These are phyloP conservation scores for Limonium bicolor DNA, from an alignment of 148 eudicot genomes.

Conservation along the genomic window DNA sequence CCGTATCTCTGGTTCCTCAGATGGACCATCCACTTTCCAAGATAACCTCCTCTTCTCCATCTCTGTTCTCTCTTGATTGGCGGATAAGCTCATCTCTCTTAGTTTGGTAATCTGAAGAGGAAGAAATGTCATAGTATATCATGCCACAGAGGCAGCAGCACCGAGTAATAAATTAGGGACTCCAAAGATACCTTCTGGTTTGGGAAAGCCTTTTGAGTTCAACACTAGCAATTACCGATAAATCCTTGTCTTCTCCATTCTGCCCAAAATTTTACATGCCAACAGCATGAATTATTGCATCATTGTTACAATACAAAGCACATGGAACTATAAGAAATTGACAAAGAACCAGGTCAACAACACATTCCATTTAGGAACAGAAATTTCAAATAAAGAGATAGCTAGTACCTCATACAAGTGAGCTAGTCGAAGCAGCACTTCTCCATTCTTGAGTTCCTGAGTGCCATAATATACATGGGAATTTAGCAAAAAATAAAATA, in stretches of 20 bases:
- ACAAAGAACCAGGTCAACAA: not conserved
- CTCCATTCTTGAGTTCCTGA: slow-evolving; percentile 75
- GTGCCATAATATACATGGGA: too few relatives aligned
- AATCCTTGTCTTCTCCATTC: slow-evolving; percentile 71
- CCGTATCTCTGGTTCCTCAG: slow-evolving; percentile 12
- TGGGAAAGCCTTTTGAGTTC: slow-evolving; percentile 76
- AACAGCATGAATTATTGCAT: not conserved
- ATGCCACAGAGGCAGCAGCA: not conserved
- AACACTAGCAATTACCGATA: slow-evolving; percentile 50
- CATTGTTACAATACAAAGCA: too few relatives aligned
- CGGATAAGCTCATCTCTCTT: slow-evolving; percentile 74
- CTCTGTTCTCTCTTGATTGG: slow-evolving; percentile 69
- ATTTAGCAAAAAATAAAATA: not conserved
- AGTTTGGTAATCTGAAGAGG: slow-evolving; percentile 47
- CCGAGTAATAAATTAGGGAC: not conserved
- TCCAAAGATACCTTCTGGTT: slow-evolving; percentile 54
- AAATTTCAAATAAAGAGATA: slow-evolving; percentile 1
- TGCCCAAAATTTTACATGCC: slow-evolving; percentile 15
- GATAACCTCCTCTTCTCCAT: slow-evolving; percentile 62
- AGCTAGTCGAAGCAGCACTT: slow-evolving; percentile 78
- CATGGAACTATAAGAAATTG: not conserved
- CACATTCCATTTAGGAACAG: not conserved
- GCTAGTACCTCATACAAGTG: slow-evolving; percentile 73
- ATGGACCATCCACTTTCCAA: slow-evolving; percentile 63
- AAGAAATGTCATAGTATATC: not conserved